phyloP scores from a whole-genome alignment of 129 eudicot species.

The Ambrosia trifida region DNA sequence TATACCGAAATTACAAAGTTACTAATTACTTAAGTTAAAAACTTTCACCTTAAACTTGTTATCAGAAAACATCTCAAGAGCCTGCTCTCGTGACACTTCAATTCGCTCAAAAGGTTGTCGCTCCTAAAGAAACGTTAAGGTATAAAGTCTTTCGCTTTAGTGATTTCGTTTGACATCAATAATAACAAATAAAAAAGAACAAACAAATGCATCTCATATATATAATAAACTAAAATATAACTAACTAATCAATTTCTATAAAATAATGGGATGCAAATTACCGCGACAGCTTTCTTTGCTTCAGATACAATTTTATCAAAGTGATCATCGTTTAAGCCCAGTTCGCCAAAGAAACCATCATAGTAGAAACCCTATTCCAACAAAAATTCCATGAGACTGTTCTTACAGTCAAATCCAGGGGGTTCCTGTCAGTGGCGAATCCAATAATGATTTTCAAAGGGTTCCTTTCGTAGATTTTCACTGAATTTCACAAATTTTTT shows the following conservation, averaged over 20 bases:
- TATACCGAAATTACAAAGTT: neutral
- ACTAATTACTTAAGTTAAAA: neutral
- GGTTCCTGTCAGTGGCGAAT: too few species aligned
- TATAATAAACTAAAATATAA: neutral
- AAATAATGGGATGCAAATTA: conserved; percentile 28
- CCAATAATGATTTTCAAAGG: too few species aligned
- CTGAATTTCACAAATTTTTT: too few species aligned
- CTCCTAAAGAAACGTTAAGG: conserved; percentile 49
- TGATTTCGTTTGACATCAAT: neutral
- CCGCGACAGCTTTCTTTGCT: conserved; percentile 82
- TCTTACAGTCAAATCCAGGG: too few species aligned
- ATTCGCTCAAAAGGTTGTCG: conserved; percentile 90
- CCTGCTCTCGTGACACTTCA: conserved; percentile 89
- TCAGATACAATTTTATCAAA: conserved; percentile 68
- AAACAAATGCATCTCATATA: neutral
- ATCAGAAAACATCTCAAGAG: conserved; percentile 89
- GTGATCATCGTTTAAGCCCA: conserved; percentile 93
- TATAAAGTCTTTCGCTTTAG: neutral
- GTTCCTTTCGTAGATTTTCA: too few species aligned
- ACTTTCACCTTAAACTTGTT: conserved; percentile 74
- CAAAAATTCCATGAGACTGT: conserved; percentile 13
- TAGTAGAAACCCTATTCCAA: conserved; percentile 84
- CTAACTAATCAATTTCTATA: neutral
- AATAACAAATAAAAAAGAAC: neutral
- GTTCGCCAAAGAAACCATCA: conserved; percentile 89